A percentile compares a stretch with the other conserved stretches of the same genome.
phyloP scores from a whole-genome alignment of 2,329 filamentous ascomycete species.

The Knufia petricola region DNA sequence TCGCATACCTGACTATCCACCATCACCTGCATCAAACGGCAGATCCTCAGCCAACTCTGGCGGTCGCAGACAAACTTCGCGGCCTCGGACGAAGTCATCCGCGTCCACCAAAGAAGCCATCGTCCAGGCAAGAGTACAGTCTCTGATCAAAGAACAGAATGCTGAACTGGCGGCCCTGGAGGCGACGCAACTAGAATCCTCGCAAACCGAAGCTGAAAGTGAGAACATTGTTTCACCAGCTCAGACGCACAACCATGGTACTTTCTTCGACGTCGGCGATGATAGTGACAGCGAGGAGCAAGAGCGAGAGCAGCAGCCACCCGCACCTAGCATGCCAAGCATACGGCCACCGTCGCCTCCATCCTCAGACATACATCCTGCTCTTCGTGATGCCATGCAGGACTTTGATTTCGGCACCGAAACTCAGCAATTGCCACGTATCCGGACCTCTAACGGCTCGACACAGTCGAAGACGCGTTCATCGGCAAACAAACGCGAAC shows the following conservation, averaged over 20 bases:
- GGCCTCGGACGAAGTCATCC: conserved; percentile 16
- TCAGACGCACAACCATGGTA: conserved; percentile 7
- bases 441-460: conserved; percentile 12
- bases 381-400: conserved; percentile 28
- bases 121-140: conserved; percentile 19
- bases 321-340: conserved; percentile 11
- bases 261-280: conserved; percentile 16
- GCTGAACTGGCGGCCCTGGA: conserved; percentile 19
- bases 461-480: conserved; percentile 10
- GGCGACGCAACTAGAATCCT: neutral
- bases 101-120: conserved; percentile 14
- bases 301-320: conserved; percentile 25
- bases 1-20: conserved; percentile 1
- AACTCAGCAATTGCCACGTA: neutral
- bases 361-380: conserved; percentile 29
- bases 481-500: neutral
- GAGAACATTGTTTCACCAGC: neutral
- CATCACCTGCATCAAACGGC: conserved; percentile 5
- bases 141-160: conserved; percentile 21
- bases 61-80: neutral
- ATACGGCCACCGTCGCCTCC: conserved; percentile 16
- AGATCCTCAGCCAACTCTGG: conserved; percentile 7
- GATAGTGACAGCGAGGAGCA: conserved; percentile 31
- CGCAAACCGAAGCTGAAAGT: neutral
- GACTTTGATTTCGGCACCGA: conserved; percentile 15